Evolutionary conservation across 2,329 filamentous ascomycete genomes (phyloP), one percentile per base, ranked within the genome.

Genomic region (Sporothrix dimorphospora): DNA sequence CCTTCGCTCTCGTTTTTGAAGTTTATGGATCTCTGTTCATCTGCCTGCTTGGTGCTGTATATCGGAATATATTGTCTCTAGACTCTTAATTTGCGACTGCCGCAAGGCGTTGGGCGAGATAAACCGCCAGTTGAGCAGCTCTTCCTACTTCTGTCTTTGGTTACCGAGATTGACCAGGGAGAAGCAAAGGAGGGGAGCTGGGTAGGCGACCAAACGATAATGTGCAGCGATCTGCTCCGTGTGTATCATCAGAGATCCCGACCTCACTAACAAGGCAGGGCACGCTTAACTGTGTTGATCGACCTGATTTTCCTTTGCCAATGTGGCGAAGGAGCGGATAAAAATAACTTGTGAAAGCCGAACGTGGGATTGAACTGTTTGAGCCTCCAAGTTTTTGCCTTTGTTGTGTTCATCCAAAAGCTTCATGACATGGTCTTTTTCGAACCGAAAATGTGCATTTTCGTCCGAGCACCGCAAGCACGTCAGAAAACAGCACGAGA

Each of bases 121-220:
- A 5, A 14, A 2, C 42, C 42, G 42, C 38, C 27, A 38, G 55
- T 38, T n/a, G 24, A 59, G 55, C 6, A n/a, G 45, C 4, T 21
- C 53, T n/a, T 57, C 27, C 49, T 53, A 19, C 6, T 19, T 34
- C 7, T 16, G 55, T 19, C 16, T 38, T 38, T 14, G 30, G 55
- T 59, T 61, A 61, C 59, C n/a, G 59, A 65, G 38, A 65, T 27
- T 45, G 59, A 45, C 38, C n/a, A 27, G 59, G n/a, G 57, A 63
- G 57, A 55, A 14, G 30, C 24, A n/a, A 55, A 55, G 14, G 53
- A 55, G 42, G 11, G 42, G 42, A 45, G 42, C 11, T 12, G 42
- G 42, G 7, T 16, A 49, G 19, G 19, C 7, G 24, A 49, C 45
- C n/a, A 66, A 34, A 8, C 16, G 21, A 45, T 63, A 63, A 63